phyloP scores from a whole-genome alignment of 1,284 basidiomycete species.

The Chalciporus sp. region DNA sequence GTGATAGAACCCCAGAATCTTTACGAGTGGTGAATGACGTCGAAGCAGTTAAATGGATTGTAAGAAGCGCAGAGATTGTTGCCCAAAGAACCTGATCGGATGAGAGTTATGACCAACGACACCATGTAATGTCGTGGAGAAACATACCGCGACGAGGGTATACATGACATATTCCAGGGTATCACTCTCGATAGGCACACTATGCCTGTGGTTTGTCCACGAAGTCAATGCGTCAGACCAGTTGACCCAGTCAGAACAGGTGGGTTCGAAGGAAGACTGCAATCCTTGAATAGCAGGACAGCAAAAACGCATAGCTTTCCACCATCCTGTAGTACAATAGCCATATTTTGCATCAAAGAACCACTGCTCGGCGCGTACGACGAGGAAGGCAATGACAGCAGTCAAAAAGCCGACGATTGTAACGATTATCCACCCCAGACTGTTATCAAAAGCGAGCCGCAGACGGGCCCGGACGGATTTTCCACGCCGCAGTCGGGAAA shows the following conservation, averaged over 20 bases:
- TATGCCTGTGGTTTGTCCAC: conserved; percentile 22
- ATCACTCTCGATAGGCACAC: conserved; percentile 34
- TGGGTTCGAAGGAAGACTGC: conserved; percentile 34
- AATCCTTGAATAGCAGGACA: conserved; percentile 52
- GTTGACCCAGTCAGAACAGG: conserved; percentile 73
- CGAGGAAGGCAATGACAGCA: conserved; percentile 84
- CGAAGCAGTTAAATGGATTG: conserved; percentile 86
- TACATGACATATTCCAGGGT: conserved; percentile 74
- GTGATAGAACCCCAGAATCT: conserved; percentile 74
- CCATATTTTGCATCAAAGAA: conserved; percentile 96
- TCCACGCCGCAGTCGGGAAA: conserved; percentile 66
- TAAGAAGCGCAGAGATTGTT: conserved; percentile 73
- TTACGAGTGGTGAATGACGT: conserved; percentile 87
- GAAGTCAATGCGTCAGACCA: conserved; percentile 64
- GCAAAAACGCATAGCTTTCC: conserved; percentile 81
- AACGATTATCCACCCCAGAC: conserved; percentile 90
- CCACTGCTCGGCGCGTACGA: conserved; percentile 87
- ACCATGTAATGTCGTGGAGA: conserved; percentile 1
- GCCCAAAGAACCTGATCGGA: conserved; percentile 67
- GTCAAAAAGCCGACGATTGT: conserved; percentile 85
- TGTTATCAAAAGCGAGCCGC: conserved; percentile 76
- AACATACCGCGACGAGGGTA: conserved; percentile 74
- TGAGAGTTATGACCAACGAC: conserved; percentile 4
- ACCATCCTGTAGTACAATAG: conserved; percentile 75
- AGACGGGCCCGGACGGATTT: conserved; percentile 74